phyloP scores from a whole-genome alignment of 2,329 filamentous ascomycete species.

The Pyrenophora seminiperda region DNA sequence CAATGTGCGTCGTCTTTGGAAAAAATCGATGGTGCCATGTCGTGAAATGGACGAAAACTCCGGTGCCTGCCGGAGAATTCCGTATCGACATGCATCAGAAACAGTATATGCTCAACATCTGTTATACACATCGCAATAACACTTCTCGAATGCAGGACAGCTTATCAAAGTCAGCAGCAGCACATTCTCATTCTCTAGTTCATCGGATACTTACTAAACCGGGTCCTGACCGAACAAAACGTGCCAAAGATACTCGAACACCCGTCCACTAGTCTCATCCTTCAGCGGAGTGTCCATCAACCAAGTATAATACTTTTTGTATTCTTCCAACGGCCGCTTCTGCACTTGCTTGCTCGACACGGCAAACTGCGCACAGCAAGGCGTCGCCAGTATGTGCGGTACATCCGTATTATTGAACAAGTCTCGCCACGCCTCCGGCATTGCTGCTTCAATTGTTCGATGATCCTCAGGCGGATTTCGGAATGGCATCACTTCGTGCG shows the following conservation, averaged over 20 bases:
- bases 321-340: conserved; percentile 33
- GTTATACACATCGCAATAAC: conserved; percentile 32
- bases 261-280: conserved; percentile 28
- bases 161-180: conserved; percentile 16
- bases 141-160: conserved; percentile 25
- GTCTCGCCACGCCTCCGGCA: conserved; percentile 25
- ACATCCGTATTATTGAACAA: conserved; percentile 20
- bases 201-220: conserved; percentile 25
- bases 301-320: conserved; percentile 32
- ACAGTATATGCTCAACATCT: conserved; percentile 1
- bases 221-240: conserved; percentile 31
- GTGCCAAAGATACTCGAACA: conserved; percentile 38
- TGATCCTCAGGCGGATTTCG: conserved; percentile 25
- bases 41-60: background rate
- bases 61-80: background rate
- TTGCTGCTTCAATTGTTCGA: conserved; percentile 19
- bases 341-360: conserved; percentile 39
- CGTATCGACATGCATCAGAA: background rate
- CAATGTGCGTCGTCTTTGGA: background rate
- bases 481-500: conserved; percentile 47
- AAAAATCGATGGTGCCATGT: background rate
- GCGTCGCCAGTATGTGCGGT: conserved; percentile 47
- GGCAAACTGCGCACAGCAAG: conserved; percentile 53
- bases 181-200: background rate
- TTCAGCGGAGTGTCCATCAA: conserved; percentile 28